phyloP scores from a whole-genome alignment of 1,139 yeast genomes.

The Geotrichum phurueaensis region DNA sequence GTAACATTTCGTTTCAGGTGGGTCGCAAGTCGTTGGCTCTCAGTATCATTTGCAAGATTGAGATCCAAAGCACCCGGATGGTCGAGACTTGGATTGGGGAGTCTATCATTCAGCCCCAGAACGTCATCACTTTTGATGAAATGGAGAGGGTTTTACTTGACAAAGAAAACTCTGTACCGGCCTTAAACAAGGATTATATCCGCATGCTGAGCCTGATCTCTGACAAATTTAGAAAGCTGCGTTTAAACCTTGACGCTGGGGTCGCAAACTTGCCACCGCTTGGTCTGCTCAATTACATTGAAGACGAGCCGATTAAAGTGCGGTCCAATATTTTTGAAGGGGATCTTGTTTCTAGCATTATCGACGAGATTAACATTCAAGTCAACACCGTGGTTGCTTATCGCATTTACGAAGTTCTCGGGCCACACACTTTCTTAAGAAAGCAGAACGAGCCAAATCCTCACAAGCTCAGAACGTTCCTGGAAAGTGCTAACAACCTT shows the following conservation, averaged over 20 bases:
- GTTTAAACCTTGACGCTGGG: constrained; percentile 40
- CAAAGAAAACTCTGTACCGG: constrained; percentile 21
- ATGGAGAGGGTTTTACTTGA: constrained; percentile 30
- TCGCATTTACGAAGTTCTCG: constrained; percentile 65
- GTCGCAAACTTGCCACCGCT: constrained; percentile 44
- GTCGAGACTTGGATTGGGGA: constrained; percentile 75
- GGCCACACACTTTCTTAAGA: constrained; percentile 76
- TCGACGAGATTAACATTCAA: constrained; percentile 71
- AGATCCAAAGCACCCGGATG: constrained; percentile 63
- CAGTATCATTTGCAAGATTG: constrained; percentile 75
- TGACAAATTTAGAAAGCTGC: constrained; percentile 63
- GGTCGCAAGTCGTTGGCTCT: constrained; percentile 59
- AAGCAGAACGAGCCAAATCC: constrained; percentile 80
- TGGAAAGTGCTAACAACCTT: constrained; percentile 57
- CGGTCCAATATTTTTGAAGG: constrained; percentile 64
- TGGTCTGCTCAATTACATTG: constrained; percentile 70
- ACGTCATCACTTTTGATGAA: constrained; percentile 31
- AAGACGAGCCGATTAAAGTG: constrained; percentile 72
- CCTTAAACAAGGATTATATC: constrained; percentile 59
- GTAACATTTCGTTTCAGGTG: constrained; percentile 55
- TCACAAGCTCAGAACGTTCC: constrained; percentile 73
- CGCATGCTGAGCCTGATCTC: constrained; percentile 61
- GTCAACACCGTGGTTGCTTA: constrained; percentile 85
- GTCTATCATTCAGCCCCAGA: constrained; percentile 52
- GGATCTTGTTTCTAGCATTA: constrained; percentile 50